Evolutionary conservation across 257 asterid species (phyloP).

Genomic region (Nemophila menziesii): DNA sequence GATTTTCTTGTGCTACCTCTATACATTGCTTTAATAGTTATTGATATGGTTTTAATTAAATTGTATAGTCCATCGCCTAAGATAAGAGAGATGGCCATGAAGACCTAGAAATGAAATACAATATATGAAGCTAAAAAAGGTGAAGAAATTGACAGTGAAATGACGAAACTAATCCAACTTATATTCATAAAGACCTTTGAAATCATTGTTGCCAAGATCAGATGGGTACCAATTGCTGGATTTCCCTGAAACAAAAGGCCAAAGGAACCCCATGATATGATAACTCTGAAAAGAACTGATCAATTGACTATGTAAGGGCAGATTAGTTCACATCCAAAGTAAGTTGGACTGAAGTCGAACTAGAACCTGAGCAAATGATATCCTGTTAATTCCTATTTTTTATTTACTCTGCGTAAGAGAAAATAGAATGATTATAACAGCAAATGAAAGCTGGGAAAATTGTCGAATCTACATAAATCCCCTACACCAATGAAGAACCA

Average conservation of each 20-base stretch:
- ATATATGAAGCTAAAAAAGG: too few species aligned
- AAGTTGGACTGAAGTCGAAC: conserved; percentile 93
- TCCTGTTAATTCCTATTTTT: neutral
- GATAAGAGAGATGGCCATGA: conserved; percentile 75
- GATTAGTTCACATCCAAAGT: conserved; percentile 90
- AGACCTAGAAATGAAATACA: conserved; percentile 63
- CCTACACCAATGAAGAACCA: conserved; percentile 98
- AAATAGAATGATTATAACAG: conserved; percentile 33
- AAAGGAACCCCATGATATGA: conserved; percentile 93
- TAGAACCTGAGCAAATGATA: conserved; percentile 86
- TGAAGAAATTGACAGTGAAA: too few species aligned
- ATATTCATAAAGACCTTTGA: conserved; percentile 87
- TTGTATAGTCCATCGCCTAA: conserved; percentile 95
- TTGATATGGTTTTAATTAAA: conserved; percentile 61
- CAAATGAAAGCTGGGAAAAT: conserved; percentile 79
- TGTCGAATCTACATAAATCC: conserved; percentile 90
- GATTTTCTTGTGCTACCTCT: conserved; percentile 23
- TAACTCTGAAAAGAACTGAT: conserved; percentile 85
- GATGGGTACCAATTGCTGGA: conserved; percentile 96
- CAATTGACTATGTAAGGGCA: conserved; percentile 95
- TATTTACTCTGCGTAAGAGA: neutral
- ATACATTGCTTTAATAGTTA: conserved; percentile 51
- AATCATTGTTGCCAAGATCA: conserved; percentile 80
- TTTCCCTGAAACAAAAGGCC: conserved; percentile 70
- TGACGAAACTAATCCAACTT: conserved; percentile 43